A percentile compares a stretch with the other conserved stretches of the same genome.
These are phyloP conservation scores for Hemisphaericaspora lyxosophila DNA, from an alignment of 1,139 yeast genomes.

Conservation along the genomic window DNA sequence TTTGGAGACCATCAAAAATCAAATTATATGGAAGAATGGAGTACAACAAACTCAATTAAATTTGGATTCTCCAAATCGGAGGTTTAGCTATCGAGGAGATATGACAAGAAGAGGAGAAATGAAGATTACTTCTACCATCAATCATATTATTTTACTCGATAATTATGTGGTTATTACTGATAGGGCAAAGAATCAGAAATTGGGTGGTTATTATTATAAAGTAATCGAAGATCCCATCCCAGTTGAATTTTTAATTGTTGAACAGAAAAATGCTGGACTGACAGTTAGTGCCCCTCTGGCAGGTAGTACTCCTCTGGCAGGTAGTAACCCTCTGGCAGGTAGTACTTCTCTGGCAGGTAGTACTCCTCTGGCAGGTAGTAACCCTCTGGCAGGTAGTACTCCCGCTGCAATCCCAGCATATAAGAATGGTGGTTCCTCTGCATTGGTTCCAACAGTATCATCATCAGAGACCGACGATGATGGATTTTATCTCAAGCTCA, in stretches of 20 bases:
- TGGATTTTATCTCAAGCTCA: slow-evolving; percentile 37
- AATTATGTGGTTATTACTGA: slow-evolving; percentile 73
- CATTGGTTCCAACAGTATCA: neutral
- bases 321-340: too few species aligned
- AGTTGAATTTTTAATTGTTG: slow-evolving; percentile 56
- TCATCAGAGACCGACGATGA: slow-evolving; percentile 37
- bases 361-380: too few species aligned
- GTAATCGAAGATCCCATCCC: slow-evolving; percentile 63
- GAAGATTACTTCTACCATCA: slow-evolving; percentile 51
- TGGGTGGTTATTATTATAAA: slow-evolving; percentile 31
- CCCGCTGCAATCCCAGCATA: slow-evolving; percentile 13
- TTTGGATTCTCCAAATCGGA: slow-evolving; percentile 56
- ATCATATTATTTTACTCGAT: slow-evolving; percentile 66
- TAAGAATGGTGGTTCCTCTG: neutral
- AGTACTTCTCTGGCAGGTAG: neutral
- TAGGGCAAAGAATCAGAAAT: slow-evolving; percentile 25
- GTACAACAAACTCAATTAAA: slow-evolving; percentile 47
- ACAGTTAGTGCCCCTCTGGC: neutral
- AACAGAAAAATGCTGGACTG: slow-evolving; percentile 28
- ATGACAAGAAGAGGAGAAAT: slow-evolving; percentile 61
- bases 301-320: neutral
- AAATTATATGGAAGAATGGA: slow-evolving; percentile 48
- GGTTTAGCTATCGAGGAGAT: slow-evolving; percentile 59
- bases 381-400: neutral
- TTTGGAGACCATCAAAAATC: slow-evolving; percentile 46